Evolutionary conservation across 371 early-diverging fungal species (phyloP), one percentile per base, ranked within the genome.

Genomic region (Syncephalastrum racemosum): DNA sequence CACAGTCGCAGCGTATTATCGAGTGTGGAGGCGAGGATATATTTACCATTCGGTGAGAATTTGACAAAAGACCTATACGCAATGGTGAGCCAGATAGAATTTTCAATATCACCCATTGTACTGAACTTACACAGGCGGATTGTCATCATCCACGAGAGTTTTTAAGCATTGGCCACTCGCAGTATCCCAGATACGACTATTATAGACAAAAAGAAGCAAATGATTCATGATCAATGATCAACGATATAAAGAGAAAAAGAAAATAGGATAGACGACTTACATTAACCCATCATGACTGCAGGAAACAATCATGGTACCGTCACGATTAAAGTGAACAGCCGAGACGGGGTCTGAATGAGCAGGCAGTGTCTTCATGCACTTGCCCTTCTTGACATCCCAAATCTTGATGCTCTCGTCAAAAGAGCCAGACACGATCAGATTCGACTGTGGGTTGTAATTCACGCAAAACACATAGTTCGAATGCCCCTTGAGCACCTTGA

Each of bases 1-100:
- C 99, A 98, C 44, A 98, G 84, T 39, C 96, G 87, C 47, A 98
- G 76, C 20, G 95, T 94, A 63, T 86, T 91, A 76, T 98, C 97
- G 53, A 92, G 77, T 10, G 96, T 94, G 0, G 94, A 86, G 4
- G 97, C 95, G 48, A 98, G 83, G 58, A 98, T 94, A 71, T 93
- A 98, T 78, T 97, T 97, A 61, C 98, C 95, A 70, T 98, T 98
- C 25, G 99, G 99, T 23, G 96, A 95, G 66, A 98, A 98, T 72
- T 94, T 95, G 31, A 92, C 97, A 78, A 92, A 96, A 0, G 96
- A 92, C n/a, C 90, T 90, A 59, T 5, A 44, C 27, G 10, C 14
- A 4, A n/a, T 14, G 13, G n/a, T n/a, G n/a, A n/a, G n/a, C n/a
- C n/a, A n/a, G n/a, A n/a, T n/a, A 19, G 14, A 24, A 46, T 8